phyloP scores from a whole-genome alignment of 2,329 filamentous ascomycete species.

The Epichloe baconii region DNA sequence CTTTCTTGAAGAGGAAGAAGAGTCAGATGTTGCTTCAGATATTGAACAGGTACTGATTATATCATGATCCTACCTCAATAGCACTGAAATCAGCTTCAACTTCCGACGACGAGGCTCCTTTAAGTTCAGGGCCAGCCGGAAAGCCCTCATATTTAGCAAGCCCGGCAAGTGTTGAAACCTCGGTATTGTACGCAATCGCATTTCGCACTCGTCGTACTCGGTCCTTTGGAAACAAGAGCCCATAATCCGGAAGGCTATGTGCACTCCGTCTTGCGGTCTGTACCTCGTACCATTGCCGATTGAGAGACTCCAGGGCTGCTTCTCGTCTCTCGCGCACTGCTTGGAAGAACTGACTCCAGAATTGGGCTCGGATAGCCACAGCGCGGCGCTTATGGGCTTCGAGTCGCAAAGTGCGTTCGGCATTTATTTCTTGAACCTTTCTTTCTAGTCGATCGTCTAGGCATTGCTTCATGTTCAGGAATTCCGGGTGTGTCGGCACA shows the following conservation, averaged over 20 bases:
- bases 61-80: constrained; percentile 53
- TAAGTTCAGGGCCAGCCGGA: constrained; percentile 80
- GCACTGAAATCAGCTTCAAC: constrained; percentile 77
- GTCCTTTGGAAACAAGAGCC: constrained; percentile 66
- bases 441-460: constrained; percentile 72
- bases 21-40: constrained; percentile 8
- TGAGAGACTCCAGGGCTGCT: constrained; percentile 63
- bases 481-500: constrained; percentile 74
- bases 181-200: constrained; percentile 84
- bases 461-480: constrained; percentile 77
- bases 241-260: constrained; percentile 68
- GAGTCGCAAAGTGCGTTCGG: constrained; percentile 59
- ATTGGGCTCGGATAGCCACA: constrained; percentile 70
- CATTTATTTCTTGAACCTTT: constrained; percentile 64
- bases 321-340: constrained; percentile 73
- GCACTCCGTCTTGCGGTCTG: constrained; percentile 78
- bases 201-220: constrained; percentile 68
- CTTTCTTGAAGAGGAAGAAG: constrained; percentile 16
- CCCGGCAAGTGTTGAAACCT: constrained; percentile 82
- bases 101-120: constrained; percentile 56
- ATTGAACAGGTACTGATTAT: background rate
- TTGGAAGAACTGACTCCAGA: constrained; percentile 86
- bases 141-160: constrained; percentile 94
- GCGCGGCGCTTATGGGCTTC: constrained; percentile 61
- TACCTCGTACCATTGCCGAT: constrained; percentile 84